Percentiles rank a stretch among this genome's conserved stretches.
Evolutionary conservation across 2,329 filamentous ascomycete genomes (phyloP).

Genomic region (Colletotrichum eleusines): DNA sequence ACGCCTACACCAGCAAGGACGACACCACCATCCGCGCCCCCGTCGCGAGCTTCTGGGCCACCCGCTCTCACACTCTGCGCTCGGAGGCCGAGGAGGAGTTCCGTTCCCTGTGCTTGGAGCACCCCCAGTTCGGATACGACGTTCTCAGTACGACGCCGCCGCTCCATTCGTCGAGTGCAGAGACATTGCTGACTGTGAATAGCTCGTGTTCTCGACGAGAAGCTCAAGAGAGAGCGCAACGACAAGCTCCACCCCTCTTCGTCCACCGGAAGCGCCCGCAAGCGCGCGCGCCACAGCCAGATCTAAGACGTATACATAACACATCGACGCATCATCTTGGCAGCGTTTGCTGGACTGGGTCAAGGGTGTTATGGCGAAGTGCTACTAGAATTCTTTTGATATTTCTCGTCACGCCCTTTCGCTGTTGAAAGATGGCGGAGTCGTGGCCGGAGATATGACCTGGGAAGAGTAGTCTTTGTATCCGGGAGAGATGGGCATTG

Average conservation of each 20-base stretch:
- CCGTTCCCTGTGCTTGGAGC: slow-evolving; percentile 85
- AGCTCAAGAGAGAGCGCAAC: slow-evolving; percentile 72
- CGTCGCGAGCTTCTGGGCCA: slow-evolving; percentile 92
- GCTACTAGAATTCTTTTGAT: background rate
- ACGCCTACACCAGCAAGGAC: slow-evolving; percentile 77
- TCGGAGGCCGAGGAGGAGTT: slow-evolving; percentile 91
- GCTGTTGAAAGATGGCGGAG: background rate
- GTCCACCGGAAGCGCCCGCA: slow-evolving; percentile 62
- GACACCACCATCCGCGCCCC: slow-evolving; percentile 83
- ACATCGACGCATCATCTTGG: background rate
- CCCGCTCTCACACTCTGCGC: slow-evolving; percentile 81
- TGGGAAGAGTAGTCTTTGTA: no score
- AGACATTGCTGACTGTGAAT: slow-evolving; percentile 41
- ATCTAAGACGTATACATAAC: background rate
- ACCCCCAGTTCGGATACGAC: slow-evolving; percentile 92
- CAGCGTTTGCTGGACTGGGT: background rate
- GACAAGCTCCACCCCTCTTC: slow-evolving; percentile 67
- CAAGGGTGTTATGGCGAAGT: background rate
- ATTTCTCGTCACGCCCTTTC: background rate
- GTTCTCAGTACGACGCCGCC: slow-evolving; percentile 76
- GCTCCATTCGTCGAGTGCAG: slow-evolving; percentile 35
- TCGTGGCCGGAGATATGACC: no score
- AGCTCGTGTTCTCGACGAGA: slow-evolving; percentile 75
- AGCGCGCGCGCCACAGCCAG: slow-evolving; percentile 66
- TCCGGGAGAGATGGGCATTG: background rate